Conservation (phyloP, 2,329 filamentous ascomycete species). For the Claviceps sp. region DNA sequence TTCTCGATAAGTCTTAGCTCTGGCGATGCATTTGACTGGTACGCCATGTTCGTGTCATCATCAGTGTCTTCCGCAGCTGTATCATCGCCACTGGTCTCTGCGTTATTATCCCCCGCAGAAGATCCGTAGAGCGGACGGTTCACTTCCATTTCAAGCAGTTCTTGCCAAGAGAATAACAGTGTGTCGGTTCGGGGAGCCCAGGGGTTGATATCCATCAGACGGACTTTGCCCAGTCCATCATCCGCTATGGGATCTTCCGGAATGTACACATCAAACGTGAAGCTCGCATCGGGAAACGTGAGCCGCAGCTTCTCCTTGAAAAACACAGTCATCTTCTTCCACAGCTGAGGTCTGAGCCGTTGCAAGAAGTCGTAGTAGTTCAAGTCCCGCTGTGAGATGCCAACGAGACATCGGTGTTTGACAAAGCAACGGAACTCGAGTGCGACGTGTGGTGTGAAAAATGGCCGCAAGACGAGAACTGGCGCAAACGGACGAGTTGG, state of each 20-base stretch:
- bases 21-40: constrained; percentile 47
- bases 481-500: constrained; percentile 46
- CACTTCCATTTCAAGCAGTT: constrained; percentile 62
- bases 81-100: constrained; percentile 19
- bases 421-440: constrained; percentile 96
- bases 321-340: constrained; percentile 58
- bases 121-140: constrained; percentile 42
- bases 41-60: constrained; percentile 29
- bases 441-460: constrained; percentile 76
- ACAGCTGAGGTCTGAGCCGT: constrained; percentile 49
- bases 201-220: constrained; percentile 88
- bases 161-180: constrained; percentile 78
- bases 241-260: constrained; percentile 47
- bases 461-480: constrained; percentile 74
- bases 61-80: constrained; percentile 25
- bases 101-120: constrained; percentile 18
- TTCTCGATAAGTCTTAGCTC: constrained; percentile 73
- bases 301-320: constrained; percentile 61
- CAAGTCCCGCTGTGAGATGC: constrained; percentile 76
- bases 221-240: constrained; percentile 56
- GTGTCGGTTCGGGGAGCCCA: constrained; percentile 87
- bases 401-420: constrained; percentile 65
- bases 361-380: constrained; percentile 79
- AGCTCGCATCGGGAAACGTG: constrained; percentile 72
- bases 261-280: constrained; percentile 87